Evolutionary conservation across 1,284 basidiomycete genomes (phyloP), one percentile per base, ranked within the genome.

Genomic region (Cryptococcus maquisensis): DNA sequence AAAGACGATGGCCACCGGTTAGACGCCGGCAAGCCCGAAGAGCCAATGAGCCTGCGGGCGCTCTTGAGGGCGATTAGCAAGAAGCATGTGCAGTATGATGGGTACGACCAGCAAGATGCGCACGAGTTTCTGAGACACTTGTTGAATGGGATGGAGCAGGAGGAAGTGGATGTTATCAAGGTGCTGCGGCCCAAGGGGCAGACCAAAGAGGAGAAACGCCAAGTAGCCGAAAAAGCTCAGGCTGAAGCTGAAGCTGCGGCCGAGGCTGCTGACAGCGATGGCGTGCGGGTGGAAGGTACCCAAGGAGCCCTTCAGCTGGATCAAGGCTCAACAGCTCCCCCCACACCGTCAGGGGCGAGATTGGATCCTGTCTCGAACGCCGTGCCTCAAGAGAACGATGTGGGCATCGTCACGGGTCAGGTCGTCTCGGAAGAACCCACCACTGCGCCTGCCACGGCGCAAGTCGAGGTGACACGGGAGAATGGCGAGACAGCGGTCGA

Each of bases 11-110:
- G 28, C 28, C 28, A 32, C 28, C 28, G 28, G 28, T 8, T 32
- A 32, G 28, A 32, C 28, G 48, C 54, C 10, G 70, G 71, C 2
- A 37, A 61, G 8, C 52, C 56, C 10, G 68, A 72, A 58, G 64
- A 60, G 23, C 55, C 55, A 18, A 67, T 79, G 64, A 63, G 61
- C 20, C 48, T 72, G 8, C 68, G 87, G 67, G 79, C 82, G 26
- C 71, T 94, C 39, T 76, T 95, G 15, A 73, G 80, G 21, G 81
- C 83, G 23, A 79, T 96, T 21, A 88, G 90, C 1, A 79, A 81
- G 62, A 95, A 95, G 75, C 90, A 93, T 71, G 89, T 92, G 64
- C 93, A 97, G 66, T 97, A 95, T 69, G 83, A 90, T 47, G 91
- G 93, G 52, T 73, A 67, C 56, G 61, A 57, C 18, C 93, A 97